phyloP scores from a whole-genome alignment of 2,329 filamentous ascomycete genomes.

The Xylaria sp. region DNA sequence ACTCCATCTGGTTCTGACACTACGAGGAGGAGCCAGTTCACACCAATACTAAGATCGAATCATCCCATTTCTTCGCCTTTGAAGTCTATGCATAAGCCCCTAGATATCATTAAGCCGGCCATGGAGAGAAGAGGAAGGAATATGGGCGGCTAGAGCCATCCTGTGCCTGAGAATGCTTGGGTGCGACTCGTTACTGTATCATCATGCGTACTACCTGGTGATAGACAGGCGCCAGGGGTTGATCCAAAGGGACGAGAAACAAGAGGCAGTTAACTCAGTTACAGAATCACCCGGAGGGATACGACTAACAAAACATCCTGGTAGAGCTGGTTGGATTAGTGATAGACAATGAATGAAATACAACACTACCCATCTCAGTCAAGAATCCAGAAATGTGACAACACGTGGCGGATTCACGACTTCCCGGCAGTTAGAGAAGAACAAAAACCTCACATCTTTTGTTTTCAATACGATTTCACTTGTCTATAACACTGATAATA shows the following conservation, averaged over 20 bases:
- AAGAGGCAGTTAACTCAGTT: background rate
- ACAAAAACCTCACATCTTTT: no score
- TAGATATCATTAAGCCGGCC: background rate
- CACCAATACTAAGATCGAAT: constrained; percentile 28
- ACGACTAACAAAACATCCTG: background rate
- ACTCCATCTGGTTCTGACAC: constrained; percentile 92
- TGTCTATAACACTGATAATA: background rate
- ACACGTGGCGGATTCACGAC: background rate
- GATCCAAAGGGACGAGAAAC: background rate
- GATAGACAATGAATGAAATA: constrained; percentile 18
- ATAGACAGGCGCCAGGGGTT: background rate
- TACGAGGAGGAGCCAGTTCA: constrained; percentile 74
- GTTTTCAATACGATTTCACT: background rate
- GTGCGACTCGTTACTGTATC: background rate
- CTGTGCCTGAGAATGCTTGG: background rate
- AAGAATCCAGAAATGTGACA: background rate
- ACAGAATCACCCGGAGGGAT: background rate
- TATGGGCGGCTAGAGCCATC: background rate
- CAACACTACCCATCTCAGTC: background rate
- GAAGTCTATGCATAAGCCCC: background rate
- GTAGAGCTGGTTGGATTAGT: constrained; percentile 5
- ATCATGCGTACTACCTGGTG: background rate
- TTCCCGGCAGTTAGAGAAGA: background rate
- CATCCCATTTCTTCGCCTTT: background rate
- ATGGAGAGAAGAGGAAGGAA: background rate